Evolutionary conservation across 257 asterid genomes (phyloP), one percentile per base, ranked within the genome.

Genomic region (Echites panduratus): DNA sequence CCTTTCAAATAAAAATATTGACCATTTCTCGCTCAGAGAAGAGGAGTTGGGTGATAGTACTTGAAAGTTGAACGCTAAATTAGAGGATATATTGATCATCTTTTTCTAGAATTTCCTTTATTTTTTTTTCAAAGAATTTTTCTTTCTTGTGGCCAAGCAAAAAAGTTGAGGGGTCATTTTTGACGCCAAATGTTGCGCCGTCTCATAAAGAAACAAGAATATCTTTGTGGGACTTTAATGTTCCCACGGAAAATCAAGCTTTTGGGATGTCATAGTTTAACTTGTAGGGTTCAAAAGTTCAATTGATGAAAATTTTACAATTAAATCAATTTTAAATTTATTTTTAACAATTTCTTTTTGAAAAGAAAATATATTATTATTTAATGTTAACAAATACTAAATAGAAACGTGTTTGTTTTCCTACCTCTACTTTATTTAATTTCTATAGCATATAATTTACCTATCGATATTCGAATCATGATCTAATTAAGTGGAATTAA

Each of bases 211-310:
- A 58, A 72, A 53, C 72, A 66, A 22, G 72, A 40, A 41, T 50
- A 74, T 74, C 72, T n/a, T 14, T 54, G 78, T 74, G 78, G 78
- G 73, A 41, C 78, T 66, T 53, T 38, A 4, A 54, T 66, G 67
- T 52, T 40, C 5, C 38, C 48, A 54, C 12, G 54, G 66, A 43
- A 40, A 17, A 65, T 66, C 67, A 8, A 53, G 14, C 17, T 65
- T 44, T 24, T 45, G 65, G 53, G 43, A 40, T 19, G 38, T 41
- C 59, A 26, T 53, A 7, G 48, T 66, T 50, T 11, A 27, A 56
- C 49, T 45, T n/a, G 8, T 17, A 44, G 41, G 35, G 45, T 35
- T 63, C 17, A 63, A 35, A 35, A 35, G 48, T 38, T 63, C 24
- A 2, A 57, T 57, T 57, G 17, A 13, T 57, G 19, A 26, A 5